A percentile compares a stretch with the other conserved stretches of the same genome.
Conservation (phyloP, 2,329 filamentous ascomycete species). For the Apiospora pterosperma region DNA sequence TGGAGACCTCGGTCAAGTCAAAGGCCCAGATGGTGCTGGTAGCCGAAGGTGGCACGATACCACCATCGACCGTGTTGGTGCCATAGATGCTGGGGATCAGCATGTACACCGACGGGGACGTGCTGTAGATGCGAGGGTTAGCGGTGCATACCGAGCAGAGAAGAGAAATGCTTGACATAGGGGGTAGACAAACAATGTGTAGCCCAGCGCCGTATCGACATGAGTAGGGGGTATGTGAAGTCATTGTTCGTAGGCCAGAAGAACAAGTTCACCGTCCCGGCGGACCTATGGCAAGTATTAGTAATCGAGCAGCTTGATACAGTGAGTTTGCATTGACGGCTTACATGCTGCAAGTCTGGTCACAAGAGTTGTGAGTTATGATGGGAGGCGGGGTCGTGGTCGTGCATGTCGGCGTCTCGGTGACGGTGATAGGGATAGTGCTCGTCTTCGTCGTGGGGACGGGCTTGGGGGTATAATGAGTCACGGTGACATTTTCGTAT, state of each 20-base stretch:
- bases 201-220: slow-evolving; percentile 23
- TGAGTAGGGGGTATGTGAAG: slow-evolving; percentile 31
- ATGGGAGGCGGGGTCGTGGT: slow-evolving; percentile 6
- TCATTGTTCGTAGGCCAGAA: slow-evolving; percentile 31
- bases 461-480: slow-evolving; percentile 13
- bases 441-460: slow-evolving; percentile 11
- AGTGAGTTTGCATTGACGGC: slow-evolving; percentile 7
- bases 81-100: slow-evolving; percentile 31
- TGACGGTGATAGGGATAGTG: slow-evolving; percentile 17
- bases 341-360: slow-evolving; percentile 29
- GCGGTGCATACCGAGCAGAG: background rate
- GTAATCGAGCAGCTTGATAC: slow-evolving; percentile 9
- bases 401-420: slow-evolving; percentile 10
- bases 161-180: background rate
- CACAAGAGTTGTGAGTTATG: slow-evolving; percentile 20
- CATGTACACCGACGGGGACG: slow-evolving; percentile 37
- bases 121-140: slow-evolving; percentile 20
- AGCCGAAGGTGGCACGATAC: slow-evolving; percentile 27
- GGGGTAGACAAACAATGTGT: slow-evolving; percentile 28
- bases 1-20: slow-evolving; percentile 31
- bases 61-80: slow-evolving; percentile 23
- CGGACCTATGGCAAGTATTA: slow-evolving; percentile 15
- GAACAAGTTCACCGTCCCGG: slow-evolving; percentile 30
- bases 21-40: slow-evolving; percentile 26
- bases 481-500: background rate